These are phyloP conservation scores for Penicillium cinerascens DNA, from an alignment of 495 filamentous ascomycete genomes.

Conservation along the genomic window DNA sequence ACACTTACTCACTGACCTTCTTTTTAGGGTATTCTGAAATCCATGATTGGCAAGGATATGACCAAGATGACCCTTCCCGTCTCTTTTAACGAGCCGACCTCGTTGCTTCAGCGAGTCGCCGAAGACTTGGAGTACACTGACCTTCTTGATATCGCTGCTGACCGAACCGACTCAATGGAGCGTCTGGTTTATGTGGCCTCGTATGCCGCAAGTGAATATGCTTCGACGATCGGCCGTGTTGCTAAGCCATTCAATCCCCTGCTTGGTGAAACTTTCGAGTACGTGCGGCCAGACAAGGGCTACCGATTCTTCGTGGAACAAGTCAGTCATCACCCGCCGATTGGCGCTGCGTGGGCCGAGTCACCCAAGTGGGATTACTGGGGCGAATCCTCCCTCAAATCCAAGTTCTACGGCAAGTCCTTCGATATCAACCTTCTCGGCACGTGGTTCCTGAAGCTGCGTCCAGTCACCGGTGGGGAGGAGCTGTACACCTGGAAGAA, in stretches of 20 bases:
- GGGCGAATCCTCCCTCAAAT: conserved; percentile 93
- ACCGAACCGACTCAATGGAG: conserved; percentile 80
- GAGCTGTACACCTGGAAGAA: conserved; percentile 99
- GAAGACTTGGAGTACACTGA: conserved; percentile 98
- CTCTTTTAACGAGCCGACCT: conserved; percentile 98
- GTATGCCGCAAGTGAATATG: conserved; percentile 93
- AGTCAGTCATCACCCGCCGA: conserved; percentile 95
- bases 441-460: conserved; percentile 92
- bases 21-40: conserved; percentile 87
- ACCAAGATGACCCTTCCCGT: conserved; percentile 99
- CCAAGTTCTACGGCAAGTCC: conserved; percentile 95
- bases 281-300: conserved; percentile 88
- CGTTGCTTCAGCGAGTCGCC: conserved; percentile 88
- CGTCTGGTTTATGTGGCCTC: conserved; percentile 95
- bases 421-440: conserved; percentile 96
- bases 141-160: conserved; percentile 84
- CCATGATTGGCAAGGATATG: conserved; percentile 99
- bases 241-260: conserved; percentile 98
- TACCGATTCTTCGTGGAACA: conserved; percentile 99
- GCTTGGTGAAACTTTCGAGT: conserved; percentile 95
- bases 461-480: conserved; percentile 72
- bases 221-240: conserved; percentile 92
- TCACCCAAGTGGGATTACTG: conserved; percentile 95
- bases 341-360: conserved; percentile 92
- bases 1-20: conserved; percentile 16